Conservation (phyloP, 345 rosid genomes). For the Rhodamnia argentea region DNA sequence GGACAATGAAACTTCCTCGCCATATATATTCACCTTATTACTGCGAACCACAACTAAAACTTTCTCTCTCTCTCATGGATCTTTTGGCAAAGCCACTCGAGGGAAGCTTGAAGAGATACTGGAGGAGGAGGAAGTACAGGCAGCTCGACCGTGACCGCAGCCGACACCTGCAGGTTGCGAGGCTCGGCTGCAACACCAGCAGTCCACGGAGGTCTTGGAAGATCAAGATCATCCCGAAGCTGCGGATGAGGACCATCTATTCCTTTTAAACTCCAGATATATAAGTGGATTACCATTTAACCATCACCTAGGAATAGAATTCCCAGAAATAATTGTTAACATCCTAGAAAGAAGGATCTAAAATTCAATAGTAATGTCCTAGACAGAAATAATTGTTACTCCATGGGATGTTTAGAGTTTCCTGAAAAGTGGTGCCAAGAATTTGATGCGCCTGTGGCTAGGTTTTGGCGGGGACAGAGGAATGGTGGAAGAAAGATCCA, state of each 20-base stretch:
- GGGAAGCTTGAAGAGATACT: conserved; percentile 2
- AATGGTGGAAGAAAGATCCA: no score
- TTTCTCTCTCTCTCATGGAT: neutral
- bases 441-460: no score
- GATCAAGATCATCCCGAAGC: conserved; percentile 1
- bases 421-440: no score
- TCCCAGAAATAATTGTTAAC: no score
- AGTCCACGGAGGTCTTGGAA: conserved; percentile 1
- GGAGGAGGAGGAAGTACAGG: conserved; percentile 2
- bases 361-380: no score
- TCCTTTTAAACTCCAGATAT: no score
- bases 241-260: neutral
- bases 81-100: neutral
- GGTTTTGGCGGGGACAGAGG: no score
- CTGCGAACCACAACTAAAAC: neutral
- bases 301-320: no score
- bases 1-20: neutral
- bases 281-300: no score
- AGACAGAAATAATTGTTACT: no score
- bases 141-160: neutral
- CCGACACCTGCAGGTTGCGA: neutral
- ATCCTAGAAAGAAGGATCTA: no score
- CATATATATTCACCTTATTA: neutral
- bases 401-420: no score
- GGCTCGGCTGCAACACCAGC: neutral